Base-by-base conservation (phyloP, 2,329 filamentous ascomycete genomes). In the Nemania bipapillata region DNA sequence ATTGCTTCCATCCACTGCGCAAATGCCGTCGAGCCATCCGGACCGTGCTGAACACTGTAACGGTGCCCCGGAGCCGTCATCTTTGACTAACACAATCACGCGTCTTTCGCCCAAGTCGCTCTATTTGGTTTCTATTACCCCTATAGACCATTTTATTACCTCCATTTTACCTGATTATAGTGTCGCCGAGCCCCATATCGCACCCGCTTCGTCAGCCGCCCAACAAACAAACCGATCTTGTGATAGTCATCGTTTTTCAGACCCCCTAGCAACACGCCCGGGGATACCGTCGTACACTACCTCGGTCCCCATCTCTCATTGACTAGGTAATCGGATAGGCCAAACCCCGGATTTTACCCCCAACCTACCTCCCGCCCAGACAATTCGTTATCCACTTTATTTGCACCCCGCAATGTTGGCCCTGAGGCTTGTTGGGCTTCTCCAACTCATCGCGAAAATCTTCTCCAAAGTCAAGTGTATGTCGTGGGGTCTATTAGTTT, bases 161-260 rank as follows among this genome's bases (percentile, higher is more conserved):
- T 76, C 75, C 75, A 75, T 75, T 77, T 78, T 78, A 78, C 77
- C 75, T 78, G 76, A 78, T 78, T 70, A 68, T 65, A 69, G 73
- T 67, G 66, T 74, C 65, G 68, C 70, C 74, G 65, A 66, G 72
- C 63, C 72, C 72, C 72, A 70, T 70, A 64, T 58, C 68, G 70
- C 72, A 15, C 67, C 66, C 72, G 73, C 28, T 68, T 74, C 71
- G 72, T 76, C 75, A 75, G 70, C 70, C 70, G 72, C 75, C 75
- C 73, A 74, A 65, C 70, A 70, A 63, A 65, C 70, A 58, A 35
- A 65, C 28, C 54, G 68, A 66, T 70, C 75, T 71, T 74, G 73
- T 78, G 76, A 77, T 74, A 54, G 54, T 70, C 70, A 68, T 64
- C 37, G 26, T 66, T 70, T n/a, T 71, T 68, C 62, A 67, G 60